Conservation (phyloP, 495 filamentous ascomycete genomes). For the Talaromyces proteolyticus region DNA sequence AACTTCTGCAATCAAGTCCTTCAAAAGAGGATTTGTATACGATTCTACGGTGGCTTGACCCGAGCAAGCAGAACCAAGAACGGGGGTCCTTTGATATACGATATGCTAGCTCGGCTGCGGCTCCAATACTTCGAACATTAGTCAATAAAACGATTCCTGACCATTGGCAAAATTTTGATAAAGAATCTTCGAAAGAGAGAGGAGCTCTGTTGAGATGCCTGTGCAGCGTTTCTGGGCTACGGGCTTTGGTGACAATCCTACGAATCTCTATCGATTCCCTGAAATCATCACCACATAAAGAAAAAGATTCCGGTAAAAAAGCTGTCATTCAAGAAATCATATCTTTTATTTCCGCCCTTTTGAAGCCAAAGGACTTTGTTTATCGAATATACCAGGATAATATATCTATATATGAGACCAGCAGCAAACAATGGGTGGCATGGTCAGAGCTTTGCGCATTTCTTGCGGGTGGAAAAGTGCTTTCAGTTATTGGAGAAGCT, state of each 20-base stretch:
- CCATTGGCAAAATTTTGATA: conserved; percentile 61
- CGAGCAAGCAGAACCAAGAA: conserved; percentile 21
- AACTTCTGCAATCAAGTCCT: conserved; percentile 3
- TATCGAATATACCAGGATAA: conserved; percentile 48
- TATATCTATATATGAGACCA: conserved; percentile 19
- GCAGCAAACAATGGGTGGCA: conserved; percentile 35
- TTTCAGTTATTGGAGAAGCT: conserved; percentile 73
- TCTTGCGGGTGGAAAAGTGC: conserved; percentile 63
- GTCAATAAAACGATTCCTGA: conserved; percentile 66
- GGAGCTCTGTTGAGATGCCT: conserved; percentile 59
- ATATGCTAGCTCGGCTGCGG: conserved; percentile 54
- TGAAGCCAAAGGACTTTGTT: conserved; percentile 50
- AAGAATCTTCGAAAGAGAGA: conserved; percentile 24
- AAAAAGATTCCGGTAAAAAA: conserved; percentile 21
- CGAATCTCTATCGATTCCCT: conserved; percentile 16
- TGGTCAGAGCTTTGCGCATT: conserved; percentile 66
- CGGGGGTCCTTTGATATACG: conserved; percentile 49
- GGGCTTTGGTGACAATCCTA: conserved; percentile 40
- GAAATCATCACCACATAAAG: conserved; percentile 19
- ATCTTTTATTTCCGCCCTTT: conserved; percentile 43
- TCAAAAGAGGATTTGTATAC: not conserved
- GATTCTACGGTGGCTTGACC: conserved; percentile 30
- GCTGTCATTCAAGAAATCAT: conserved; percentile 30
- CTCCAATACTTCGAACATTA: conserved; percentile 66
- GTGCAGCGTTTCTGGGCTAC: conserved; percentile 64